A percentile compares a stretch with the other conserved stretches of the same genome.
These are phyloP conservation scores for Podila minutissima DNA, from an alignment of 192 early-diverging fungal species.

Conservation along the genomic window DNA sequence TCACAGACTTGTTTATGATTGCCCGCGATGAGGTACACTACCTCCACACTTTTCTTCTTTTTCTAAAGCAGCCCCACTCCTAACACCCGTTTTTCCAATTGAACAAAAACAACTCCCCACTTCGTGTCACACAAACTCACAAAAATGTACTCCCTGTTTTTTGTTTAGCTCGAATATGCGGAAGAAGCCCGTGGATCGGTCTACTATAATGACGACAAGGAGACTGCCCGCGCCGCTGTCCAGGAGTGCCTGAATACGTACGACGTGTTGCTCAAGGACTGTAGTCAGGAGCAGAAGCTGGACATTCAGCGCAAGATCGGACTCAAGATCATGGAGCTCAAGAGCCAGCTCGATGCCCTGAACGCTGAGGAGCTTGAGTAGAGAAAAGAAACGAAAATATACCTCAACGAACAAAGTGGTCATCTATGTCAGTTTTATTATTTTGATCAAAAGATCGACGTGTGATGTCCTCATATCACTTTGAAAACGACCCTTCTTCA, in stretches of 20 bases:
- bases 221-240: constrained; percentile 46
- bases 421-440: too few relatives aligned
- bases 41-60: background rate
- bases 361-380: constrained; percentile 48
- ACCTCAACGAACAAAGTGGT: too few relatives aligned
- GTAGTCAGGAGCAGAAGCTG: constrained; percentile 34
- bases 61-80: background rate
- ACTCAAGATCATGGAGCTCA: constrained; percentile 53
- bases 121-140: too few relatives aligned
- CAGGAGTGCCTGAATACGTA: constrained; percentile 41
- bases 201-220: constrained; percentile 54
- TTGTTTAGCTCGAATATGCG: constrained; percentile 45
- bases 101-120: too few relatives aligned
- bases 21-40: constrained; percentile 43
- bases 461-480: too few relatives aligned
- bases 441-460: too few relatives aligned
- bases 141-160: background rate
- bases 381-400: background rate
- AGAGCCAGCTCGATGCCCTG: constrained; percentile 43
- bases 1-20: constrained; percentile 42
- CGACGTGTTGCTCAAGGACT: constrained; percentile 26
- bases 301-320: constrained; percentile 52
- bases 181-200: constrained; percentile 55
- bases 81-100: background rate
- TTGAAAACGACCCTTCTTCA: too few relatives aligned